Evolutionary conservation across 371 early-diverging fungal species (phyloP), one percentile per base, ranked within the genome.

Genomic region (Mucor irregularis): DNA sequence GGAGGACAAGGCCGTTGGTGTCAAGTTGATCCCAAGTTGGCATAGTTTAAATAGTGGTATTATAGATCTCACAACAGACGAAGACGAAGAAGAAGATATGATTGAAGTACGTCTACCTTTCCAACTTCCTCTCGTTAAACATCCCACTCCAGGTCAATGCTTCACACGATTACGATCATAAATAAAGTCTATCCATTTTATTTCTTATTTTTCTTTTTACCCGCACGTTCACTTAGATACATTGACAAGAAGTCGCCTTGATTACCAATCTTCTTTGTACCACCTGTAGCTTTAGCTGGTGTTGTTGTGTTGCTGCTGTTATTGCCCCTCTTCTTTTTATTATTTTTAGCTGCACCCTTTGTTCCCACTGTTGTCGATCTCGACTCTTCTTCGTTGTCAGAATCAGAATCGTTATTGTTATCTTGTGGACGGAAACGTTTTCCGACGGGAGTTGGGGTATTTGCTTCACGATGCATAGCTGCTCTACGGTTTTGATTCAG

Each of bases 191-290:
- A 39, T 39, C 3, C n/a, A 31, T 65, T 62, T 55, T 71, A 78
- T 49, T 81, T 74, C 61, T 79, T 80, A 46, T 78, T 81, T 14
- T 77, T 79, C 71, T 77, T 80, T 47, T 73, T 80, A 25, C 58
- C 56, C 4, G 74, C 72, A n/a, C 83, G 60, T 51, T 81, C 81
- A 11, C 69, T 68, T 49, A 82, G 61, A 64, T 79, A 80, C 73
- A 73, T 74, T 4, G 80, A 80, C 39, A 84, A 66, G 38, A 84
- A 84, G 31, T 84, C 84, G 13, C 75, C 74, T 24, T 59, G 70
- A 24, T 22, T 13, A 3, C 64, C 61, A 53, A 61, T 73, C 35
- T 60, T 67, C 37, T 60, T 69, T 57, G 35, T 50, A 29, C 14
- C 26, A 1, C 6, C 5, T 4, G 30, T 26, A 43, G 30, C 31